A percentile compares a stretch with the other conserved stretches of the same genome.
Evolutionary conservation across 2,329 filamentous ascomycete genomes (phyloP).

Genomic region (Colletotrichum melonis): DNA sequence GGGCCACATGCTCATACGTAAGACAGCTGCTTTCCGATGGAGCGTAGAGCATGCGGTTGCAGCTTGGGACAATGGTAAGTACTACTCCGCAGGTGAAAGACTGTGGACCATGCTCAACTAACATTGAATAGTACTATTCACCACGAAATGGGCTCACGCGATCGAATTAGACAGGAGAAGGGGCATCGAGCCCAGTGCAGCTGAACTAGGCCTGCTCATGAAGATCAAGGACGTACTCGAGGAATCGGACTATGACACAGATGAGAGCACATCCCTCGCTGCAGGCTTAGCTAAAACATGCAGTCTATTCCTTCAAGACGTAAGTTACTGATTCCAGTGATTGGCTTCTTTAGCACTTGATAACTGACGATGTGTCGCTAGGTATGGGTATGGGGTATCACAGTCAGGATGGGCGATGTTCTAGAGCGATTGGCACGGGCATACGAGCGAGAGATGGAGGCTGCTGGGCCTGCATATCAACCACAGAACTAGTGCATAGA

Average conservation of each 20-base stretch:
- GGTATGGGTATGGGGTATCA: slow-evolving; percentile 16
- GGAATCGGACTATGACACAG: background rate
- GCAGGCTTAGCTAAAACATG: background rate
- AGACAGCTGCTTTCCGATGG: slow-evolving; percentile 11
- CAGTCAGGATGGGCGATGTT: background rate
- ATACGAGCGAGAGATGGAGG: slow-evolving; percentile 3
- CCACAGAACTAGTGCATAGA: background rate
- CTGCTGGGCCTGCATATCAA: background rate
- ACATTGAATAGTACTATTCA: background rate
- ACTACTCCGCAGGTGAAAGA: no score
- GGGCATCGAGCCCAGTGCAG: background rate
- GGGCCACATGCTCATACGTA: slow-evolving; percentile 2
- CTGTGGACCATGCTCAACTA: background rate
- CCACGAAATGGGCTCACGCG: background rate
- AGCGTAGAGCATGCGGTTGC: slow-evolving; percentile 1
- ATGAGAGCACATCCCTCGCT: background rate
- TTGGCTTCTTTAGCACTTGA: no score
- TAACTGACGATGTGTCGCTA: background rate
- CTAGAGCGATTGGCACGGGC: slow-evolving; percentile 1
- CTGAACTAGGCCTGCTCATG: background rate
- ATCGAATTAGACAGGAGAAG: background rate
- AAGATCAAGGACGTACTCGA: background rate
- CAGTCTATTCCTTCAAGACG: background rate
- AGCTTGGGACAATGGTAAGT: background rate
- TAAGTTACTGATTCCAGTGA: background rate